A percentile compares a stretch with the other conserved stretches of the same genome.
phyloP scores from a whole-genome alignment of 2,329 filamentous ascomycete genomes.

The Fusarium stilboides region DNA sequence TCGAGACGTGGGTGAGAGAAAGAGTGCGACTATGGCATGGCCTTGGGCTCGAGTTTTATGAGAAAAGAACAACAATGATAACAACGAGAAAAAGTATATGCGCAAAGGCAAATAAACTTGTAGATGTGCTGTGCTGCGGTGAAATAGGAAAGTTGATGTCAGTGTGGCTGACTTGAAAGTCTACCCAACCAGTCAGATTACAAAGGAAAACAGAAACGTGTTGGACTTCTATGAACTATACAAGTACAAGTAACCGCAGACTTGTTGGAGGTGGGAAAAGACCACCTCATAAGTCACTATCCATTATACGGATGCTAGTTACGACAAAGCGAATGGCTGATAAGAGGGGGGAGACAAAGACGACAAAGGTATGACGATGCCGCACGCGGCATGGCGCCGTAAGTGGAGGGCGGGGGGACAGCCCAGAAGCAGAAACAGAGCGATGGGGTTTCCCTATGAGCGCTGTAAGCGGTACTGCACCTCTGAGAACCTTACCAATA shows the following conservation, averaged over 20 bases:
- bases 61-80: slow-evolving; percentile 5
- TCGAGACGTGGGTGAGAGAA: slow-evolving; percentile 8
- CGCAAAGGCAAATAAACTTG: slow-evolving; percentile 24
- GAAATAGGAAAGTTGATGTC: slow-evolving; percentile 29
- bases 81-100: slow-evolving; percentile 16
- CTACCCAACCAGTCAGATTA: slow-evolving; percentile 8
- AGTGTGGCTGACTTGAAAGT: slow-evolving; percentile 38
- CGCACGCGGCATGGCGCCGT: slow-evolving; percentile 41
- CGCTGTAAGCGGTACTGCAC: slow-evolving; percentile 35
- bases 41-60: slow-evolving; percentile 17
- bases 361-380: slow-evolving; percentile 26
- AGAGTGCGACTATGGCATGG: slow-evolving; percentile 15
- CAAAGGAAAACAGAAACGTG: slow-evolving; percentile 12
- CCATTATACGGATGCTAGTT: slow-evolving; percentile 11
- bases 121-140: slow-evolving; percentile 2
- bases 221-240: background rate
- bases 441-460: slow-evolving; percentile 1
- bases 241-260: background rate
- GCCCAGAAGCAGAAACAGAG: background rate
- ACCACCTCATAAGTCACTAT: slow-evolving; percentile 36
- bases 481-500: slow-evolving; percentile 3
- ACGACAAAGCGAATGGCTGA: slow-evolving; percentile 41
- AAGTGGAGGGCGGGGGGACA: slow-evolving; percentile 34
- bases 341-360: slow-evolving; percentile 28
- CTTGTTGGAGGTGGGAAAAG: slow-evolving; percentile 17